Evolutionary conservation across 192 early-diverging fungal species (phyloP), one percentile per base, ranked within the genome.

Genomic region (Oehlia diaphana): DNA sequence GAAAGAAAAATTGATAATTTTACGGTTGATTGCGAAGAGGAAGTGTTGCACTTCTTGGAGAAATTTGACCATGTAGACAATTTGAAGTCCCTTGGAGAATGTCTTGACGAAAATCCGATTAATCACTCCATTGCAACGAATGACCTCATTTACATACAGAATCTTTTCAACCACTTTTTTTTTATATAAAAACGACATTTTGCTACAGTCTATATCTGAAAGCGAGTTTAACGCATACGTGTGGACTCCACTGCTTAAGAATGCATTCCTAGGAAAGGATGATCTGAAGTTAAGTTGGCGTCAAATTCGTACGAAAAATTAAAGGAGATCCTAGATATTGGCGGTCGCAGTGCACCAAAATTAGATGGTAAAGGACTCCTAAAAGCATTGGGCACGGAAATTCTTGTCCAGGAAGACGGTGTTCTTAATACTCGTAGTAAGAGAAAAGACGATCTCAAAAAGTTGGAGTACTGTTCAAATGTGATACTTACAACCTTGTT

Each of bases 111-210:
- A 72, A 72, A 72, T 50, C 31, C 44, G 9, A 72, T 72, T 4
- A 50, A 47, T 47, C 28, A 19, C 13, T 0, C 23, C 35, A 5
- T 3, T 8, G 42, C 71, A 47, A n/a, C 47, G 3, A 72, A 72
- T 47, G 71, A 72, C 42, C 39, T 72, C 42, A 72, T 72, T 21
- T 72, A 19, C 10, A 13, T 50, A 10, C 44, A 14, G 42, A 19
- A 1, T 8, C 71, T 72, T 72, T 72, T 72, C 9, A 9, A 72
- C 10, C 71, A 72, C 2, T 21, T 72, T 72, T 21, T 72, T 26
- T 6, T 72, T 72, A 72, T 72, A 72, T 19, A 72, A 72, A 16
- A 72, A 72, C 16, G 42, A 72, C 13, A 72, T 72, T 26, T 16
- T 72, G 5, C 12, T 72, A 47, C 71, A 72, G 8, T 10, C 16